A percentile compares a stretch with the other conserved stretches of the same genome.
Evolutionary conservation across 140 eudicot genomes (phyloP).

Genomic region (Erigeron philadelphicus): DNA sequence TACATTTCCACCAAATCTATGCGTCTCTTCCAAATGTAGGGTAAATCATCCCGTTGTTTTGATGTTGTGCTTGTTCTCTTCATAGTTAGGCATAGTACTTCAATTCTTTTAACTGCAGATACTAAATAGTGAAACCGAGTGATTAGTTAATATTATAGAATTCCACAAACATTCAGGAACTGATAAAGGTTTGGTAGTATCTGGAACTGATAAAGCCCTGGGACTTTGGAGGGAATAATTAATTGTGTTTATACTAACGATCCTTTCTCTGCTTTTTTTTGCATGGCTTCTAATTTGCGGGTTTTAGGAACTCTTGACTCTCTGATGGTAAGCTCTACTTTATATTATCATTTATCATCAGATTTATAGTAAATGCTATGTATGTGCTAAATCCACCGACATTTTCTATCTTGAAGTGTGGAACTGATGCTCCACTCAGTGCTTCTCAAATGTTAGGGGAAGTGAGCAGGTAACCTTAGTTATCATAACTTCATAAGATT

Average conservation of each 20-base stretch:
- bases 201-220: no score
- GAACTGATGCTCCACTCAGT: slow-evolving; percentile 77
- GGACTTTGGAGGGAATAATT: no score
- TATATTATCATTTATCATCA: background rate
- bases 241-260: slow-evolving; percentile 20
- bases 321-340: slow-evolving; percentile 60
- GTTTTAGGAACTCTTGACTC: slow-evolving; percentile 91
- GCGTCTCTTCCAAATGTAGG: no score
- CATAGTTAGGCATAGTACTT: no score
- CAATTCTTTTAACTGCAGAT: no score
- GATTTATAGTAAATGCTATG: slow-evolving; percentile 5
- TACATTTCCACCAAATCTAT: no score
- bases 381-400: slow-evolving; percentile 22
- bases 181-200: no score
- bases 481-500: background rate
- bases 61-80: no score
- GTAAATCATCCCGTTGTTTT: no score
- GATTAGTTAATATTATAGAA: no score
- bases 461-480: slow-evolving; percentile 77
- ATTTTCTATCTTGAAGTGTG: slow-evolving; percentile 58
- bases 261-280: slow-evolving; percentile 21
- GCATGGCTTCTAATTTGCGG: slow-evolving; percentile 36
- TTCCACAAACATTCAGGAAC: no score
- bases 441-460: slow-evolving; percentile 96
- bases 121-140: no score